Evolutionary conservation across 192 early-diverging fungal genomes (phyloP).

Genomic region (Cetraspora pellucida): DNA sequence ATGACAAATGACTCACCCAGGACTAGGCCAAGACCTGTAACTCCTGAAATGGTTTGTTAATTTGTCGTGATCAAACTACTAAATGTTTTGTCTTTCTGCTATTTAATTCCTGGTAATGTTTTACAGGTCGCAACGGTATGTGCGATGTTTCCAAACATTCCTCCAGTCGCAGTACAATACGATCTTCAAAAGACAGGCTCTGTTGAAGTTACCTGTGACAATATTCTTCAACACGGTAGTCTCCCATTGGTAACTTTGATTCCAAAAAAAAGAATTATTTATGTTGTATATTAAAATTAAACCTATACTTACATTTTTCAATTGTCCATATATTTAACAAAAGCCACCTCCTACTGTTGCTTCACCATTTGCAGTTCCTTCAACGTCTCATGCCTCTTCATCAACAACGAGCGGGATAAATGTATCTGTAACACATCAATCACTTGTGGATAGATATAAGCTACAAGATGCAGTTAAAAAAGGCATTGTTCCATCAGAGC

Average conservation of each 20-base stretch:
- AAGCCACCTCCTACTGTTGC: slow-evolving; percentile 10
- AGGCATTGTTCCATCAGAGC: slow-evolving; percentile 47
- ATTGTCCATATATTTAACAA: background rate
- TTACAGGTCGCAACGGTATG: slow-evolving; percentile 67
- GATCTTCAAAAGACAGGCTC: slow-evolving; percentile 83
- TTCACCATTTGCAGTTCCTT: slow-evolving; percentile 41
- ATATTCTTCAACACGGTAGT: slow-evolving; percentile 69
- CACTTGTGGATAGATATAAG: slow-evolving; percentile 56
- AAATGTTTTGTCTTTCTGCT: background rate
- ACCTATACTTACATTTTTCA: background rate
- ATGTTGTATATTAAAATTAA: slow-evolving; percentile 7
- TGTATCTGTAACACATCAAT: slow-evolving; percentile 39
- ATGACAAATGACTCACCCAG: background rate
- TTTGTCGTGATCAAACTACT: background rate
- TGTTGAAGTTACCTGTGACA: slow-evolving; percentile 79
- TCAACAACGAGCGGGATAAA: slow-evolving; percentile 39
- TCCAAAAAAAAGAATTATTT: background rate
- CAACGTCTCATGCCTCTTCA: slow-evolving; percentile 43
- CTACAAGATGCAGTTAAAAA: slow-evolving; percentile 47
- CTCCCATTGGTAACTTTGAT: slow-evolving; percentile 56
- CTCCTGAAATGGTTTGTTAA: slow-evolving; percentile 9
- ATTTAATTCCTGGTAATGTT: background rate
- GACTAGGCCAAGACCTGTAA: background rate
- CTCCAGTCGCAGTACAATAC: slow-evolving; percentile 69
- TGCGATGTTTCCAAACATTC: slow-evolving; percentile 83